Base-by-base conservation (phyloP, 495 filamentous ascomycete genomes). In the Lophiostoma macrostomum region DNA sequence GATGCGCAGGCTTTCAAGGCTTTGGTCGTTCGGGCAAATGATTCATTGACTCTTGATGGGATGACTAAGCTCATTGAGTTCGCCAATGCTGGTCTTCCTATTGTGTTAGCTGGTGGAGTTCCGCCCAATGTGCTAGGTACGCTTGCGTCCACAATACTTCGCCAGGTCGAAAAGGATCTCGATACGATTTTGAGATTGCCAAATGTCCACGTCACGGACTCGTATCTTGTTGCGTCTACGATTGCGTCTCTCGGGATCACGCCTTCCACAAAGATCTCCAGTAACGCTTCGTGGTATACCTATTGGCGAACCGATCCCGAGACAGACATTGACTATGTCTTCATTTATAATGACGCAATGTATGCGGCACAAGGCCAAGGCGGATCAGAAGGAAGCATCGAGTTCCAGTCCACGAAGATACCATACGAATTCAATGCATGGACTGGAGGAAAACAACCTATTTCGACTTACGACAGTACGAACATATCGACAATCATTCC, bases 371-470 rank as follows among this genome's bases (percentile, higher is more conserved):
- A 22, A 14, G 50, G 50, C 4, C 8, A 5, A 10, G 50, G 39
- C 25, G 22, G 28, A 14, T 45, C 39, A 4, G 50, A 54, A 18
- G 50, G 50, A 5, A 44, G 27, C 13, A 29, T 54, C 22, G 39
- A 54, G 22, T 54, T 54, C 22, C 39, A 54, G 28, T 54, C 54
- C 13, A 46, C 40, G 1, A 41, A 41, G 41, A 36, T 46, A 11
- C 74, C 75, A 1, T 73, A 69, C 53, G 36, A 67, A 13, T 58
- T 69, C 22, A 60, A 76, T 45, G 60, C 70, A 3, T 78, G 72
- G 73, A 73, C 68, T 0, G 76, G 76, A 19, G 53, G 64, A n/a
- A 41, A 63, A 23, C 67, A 47, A 1, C 72, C 67, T 0, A 46
- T 75, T 25, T 24, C 69, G 1, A 27, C 50, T 2, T 74, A 74